Evolutionary conservation across 2,329 filamentous ascomycete genomes (phyloP).

Genomic region (Aspergillus proliferans): DNA sequence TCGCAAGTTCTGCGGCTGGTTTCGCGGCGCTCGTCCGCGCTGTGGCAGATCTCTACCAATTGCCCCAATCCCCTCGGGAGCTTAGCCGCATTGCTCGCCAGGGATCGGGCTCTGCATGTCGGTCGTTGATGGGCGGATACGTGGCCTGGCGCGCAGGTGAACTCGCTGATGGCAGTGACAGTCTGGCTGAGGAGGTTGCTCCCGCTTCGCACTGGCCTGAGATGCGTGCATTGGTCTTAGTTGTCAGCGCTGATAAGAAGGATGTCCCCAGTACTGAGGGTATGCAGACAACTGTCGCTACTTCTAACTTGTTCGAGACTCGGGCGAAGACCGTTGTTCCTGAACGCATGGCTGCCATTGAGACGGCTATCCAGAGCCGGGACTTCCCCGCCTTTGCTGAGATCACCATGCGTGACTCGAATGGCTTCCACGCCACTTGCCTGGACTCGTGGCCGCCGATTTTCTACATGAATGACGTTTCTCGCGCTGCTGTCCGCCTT

Average conservation of each 20-base stretch:
- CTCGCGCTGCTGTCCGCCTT: constrained; percentile 74
- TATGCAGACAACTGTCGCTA: constrained; percentile 95
- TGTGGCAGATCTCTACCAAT: constrained; percentile 84
- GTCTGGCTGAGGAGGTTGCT: constrained; percentile 79
- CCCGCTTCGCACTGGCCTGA: constrained; percentile 87
- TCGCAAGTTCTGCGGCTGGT: constrained; percentile 61
- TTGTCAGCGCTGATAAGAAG: constrained; percentile 91
- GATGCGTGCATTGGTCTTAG: constrained; percentile 87
- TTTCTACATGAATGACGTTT: constrained; percentile 97
- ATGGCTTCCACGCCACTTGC: constrained; percentile 93
- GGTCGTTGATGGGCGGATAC: constrained; percentile 89
- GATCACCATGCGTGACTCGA: constrained; percentile 93
- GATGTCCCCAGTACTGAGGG: constrained; percentile 85
- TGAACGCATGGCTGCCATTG: constrained; percentile 75
- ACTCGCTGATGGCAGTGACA: constrained; percentile 74
- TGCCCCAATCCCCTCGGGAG: constrained; percentile 73
- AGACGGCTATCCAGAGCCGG: constrained; percentile 66
- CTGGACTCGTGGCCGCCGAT: constrained; percentile 95
- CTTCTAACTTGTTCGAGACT: constrained; percentile 77
- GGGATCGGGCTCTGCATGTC: constrained; percentile 89
- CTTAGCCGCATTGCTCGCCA: constrained; percentile 86
- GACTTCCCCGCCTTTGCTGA: constrained; percentile 85
- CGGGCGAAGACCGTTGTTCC: constrained; percentile 74
- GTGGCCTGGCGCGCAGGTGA: constrained; percentile 86
- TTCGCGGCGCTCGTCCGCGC: constrained; percentile 65